These are phyloP conservation scores for Trichomonas tenax DNA, from an alignment of 208 protist species.

Conservation along the genomic window DNA sequence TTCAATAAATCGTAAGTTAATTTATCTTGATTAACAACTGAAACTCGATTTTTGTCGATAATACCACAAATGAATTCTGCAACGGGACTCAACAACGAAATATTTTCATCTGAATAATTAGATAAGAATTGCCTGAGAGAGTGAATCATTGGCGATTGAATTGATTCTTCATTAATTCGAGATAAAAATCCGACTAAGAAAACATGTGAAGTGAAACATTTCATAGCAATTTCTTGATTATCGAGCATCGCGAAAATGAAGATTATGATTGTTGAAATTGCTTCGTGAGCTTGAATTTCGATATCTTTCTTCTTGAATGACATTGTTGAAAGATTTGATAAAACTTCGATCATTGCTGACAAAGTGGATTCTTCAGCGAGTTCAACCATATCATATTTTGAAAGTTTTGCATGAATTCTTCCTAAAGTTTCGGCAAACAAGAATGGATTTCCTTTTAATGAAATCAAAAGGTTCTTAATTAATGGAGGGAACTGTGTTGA, in stretches of 20 bases:
- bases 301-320: neutral
- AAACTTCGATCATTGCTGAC: neutral
- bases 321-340: neutral
- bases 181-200: neutral
- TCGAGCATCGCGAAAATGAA: neutral
- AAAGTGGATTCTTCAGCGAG: neutral
- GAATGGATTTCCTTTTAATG: neutral
- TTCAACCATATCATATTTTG: neutral
- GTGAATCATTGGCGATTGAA: neutral
- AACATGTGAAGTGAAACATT: neutral
- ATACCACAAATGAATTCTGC: neutral
- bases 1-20: neutral
- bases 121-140: neutral
- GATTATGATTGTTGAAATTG: neutral
- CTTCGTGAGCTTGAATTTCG: neutral
- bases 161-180: neutral
- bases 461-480: neutral
- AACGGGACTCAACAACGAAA: neutral
- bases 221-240: neutral
- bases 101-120: neutral
- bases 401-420: neutral
- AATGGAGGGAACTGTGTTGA: neutral
- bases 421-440: constrained; percentile 9
- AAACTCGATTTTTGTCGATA: neutral
- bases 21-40: neutral